Conservation (phyloP, 2,329 filamentous ascomycete genomes). For the Zymoseptoria crescenta region DNA sequence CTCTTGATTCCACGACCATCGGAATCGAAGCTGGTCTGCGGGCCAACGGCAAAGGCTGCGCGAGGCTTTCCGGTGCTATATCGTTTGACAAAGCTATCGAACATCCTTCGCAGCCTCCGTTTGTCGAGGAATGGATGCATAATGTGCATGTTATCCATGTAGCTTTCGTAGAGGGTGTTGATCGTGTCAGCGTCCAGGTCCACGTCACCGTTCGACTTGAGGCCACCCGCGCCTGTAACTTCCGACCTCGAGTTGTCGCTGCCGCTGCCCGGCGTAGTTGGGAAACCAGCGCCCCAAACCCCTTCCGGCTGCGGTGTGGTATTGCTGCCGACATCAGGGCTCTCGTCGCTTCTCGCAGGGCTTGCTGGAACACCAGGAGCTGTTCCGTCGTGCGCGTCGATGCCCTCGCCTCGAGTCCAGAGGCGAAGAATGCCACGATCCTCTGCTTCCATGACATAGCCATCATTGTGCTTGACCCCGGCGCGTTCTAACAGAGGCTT, state of each 20-base stretch:
- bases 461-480: conserved; percentile 22
- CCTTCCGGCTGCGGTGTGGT: conserved; percentile 38
- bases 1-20: conserved; percentile 24
- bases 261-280: conserved; percentile 20
- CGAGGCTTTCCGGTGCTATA: conserved; percentile 34
- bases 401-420: conserved; percentile 32
- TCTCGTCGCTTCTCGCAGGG: conserved; percentile 34
- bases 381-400: conserved; percentile 31
- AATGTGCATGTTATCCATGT: conserved; percentile 53
- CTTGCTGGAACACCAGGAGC: conserved; percentile 30
- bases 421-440: conserved; percentile 30
- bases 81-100: conserved; percentile 43
- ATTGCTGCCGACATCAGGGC: conserved; percentile 23
- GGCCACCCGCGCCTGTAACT: conserved; percentile 38
- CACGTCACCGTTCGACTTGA: conserved; percentile 46
- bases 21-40: conserved; percentile 16
- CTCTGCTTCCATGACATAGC: conserved; percentile 33
- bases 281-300: conserved; percentile 46
- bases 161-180: conserved; percentile 45
- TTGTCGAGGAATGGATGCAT: conserved; percentile 58
- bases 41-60: conserved; percentile 22
- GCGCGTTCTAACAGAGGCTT: conserved; percentile 27
- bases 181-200: conserved; percentile 48
- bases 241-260: conserved; percentile 24
- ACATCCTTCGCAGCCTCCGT: conserved; percentile 43